Base-by-base conservation (phyloP, 257 asterid genomes). In the Perilla frutescens region DNA sequence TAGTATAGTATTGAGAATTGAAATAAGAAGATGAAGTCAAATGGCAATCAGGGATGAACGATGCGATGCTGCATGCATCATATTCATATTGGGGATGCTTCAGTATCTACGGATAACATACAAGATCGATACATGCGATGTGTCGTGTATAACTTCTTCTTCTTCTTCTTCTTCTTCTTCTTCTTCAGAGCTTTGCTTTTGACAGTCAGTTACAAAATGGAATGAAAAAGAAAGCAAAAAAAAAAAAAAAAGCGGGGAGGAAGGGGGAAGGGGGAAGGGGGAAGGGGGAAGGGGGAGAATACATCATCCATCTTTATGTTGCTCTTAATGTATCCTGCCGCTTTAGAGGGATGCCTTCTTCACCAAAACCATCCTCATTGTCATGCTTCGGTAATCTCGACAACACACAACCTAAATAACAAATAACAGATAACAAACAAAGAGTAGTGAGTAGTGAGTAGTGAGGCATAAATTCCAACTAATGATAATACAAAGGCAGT, bases 301-400 rank as follows among this genome's bases (percentile, higher is more conserved):
- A 48, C 54, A 48, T 11, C 51, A 44, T 2, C 49, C 41, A 56
- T 53, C 75, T 79, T 80, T 76, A 77, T 29, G 80, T 54, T 51
- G 85, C 81, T 86, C 93, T 88, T 41, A n/a, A 77, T 50, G 91
- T 72, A 44, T 89, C 96, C 72, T 90, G 93, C 72, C 96, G 96
- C 83, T 81, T 83, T 60, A 93, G 79, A 58, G 97, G 98, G 62
- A 87, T 83, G 62, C 91, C 97, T 85, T 93, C 98, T 55, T 80
- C 87, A 55, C 82, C 93, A 78, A 83, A 87, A 77, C 87, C 86
- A 81, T 89, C 95, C 64, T 87, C 96, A 14, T 89, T 88, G 0
- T 51, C 63, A 31, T 89, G 92, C 79, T 84, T 91, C 3, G 83
- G 77, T 10, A 78, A 88, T 72, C 89, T 83, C 56, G 74, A 31